These are phyloP conservation scores for Terfezia claveryi DNA, from an alignment of 495 filamentous ascomycete species.

Conservation along the genomic window DNA sequence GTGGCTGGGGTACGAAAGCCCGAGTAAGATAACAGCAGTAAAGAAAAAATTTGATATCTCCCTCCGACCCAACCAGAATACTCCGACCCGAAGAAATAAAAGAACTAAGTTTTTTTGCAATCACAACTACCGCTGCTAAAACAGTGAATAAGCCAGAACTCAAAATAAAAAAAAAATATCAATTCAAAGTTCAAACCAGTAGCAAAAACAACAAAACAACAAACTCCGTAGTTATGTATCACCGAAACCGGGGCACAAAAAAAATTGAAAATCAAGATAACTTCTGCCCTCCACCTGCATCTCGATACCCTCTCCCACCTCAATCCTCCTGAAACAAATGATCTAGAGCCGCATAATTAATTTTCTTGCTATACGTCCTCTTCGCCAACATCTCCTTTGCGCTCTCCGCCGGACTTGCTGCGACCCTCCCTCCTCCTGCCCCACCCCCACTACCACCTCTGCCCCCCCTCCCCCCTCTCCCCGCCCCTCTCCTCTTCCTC, in stretches of 20 bases:
- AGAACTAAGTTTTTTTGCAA: no score
- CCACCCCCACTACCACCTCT: slow-evolving; percentile 26
- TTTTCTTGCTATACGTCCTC: slow-evolving; percentile 53
- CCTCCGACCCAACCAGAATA: no score
- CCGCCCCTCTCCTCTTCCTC: slow-evolving; percentile 28
- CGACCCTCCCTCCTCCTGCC: slow-evolving; percentile 28
- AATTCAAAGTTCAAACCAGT: not conserved
- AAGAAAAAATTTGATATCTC: no score
- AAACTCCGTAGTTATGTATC: not conserved
- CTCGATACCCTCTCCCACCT: not conserved
- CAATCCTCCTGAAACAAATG: slow-evolving; percentile 26
- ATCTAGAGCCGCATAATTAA: slow-evolving; percentile 57
- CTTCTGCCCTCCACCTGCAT: not conserved
- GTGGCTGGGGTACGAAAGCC: no score
- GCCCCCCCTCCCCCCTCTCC: slow-evolving; percentile 36
- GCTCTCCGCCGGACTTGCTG: slow-evolving; percentile 46
- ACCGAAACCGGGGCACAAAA: not conserved
- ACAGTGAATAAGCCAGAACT: not conserved
- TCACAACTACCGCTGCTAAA: no score
- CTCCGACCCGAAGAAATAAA: no score
- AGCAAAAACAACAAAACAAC: not conserved
- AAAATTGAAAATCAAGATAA: not conserved
- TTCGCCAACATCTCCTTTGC: slow-evolving; percentile 50
- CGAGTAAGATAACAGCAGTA: no score
- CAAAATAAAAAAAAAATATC: not conserved